Evolutionary conservation across 306 rosid genomes (phyloP).

Genomic region (Cucumis sativus): Cucumber_9930_V3 NC_026656.2:18609501-18610000

Average conservation of each 20-base stretch:
- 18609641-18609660: background rate
- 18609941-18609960: conserved; percentile 81
- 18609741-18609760: background rate
- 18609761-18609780: background rate
- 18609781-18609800: background rate
- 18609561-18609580: background rate
- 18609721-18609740: background rate
- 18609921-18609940: conserved; percentile 58
- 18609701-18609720: background rate
- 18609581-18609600: background rate
- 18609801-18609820: background rate
- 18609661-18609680: background rate
- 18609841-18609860: background rate
- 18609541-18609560: background rate
- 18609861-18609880: conserved; percentile 13
- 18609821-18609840: conserved; percentile 9
- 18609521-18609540: background rate
- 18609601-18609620: background rate
- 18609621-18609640: background rate
- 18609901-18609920: conserved; percentile 62
- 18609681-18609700: background rate
- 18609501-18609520: background rate
- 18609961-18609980: conserved; percentile 36
- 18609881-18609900: conserved; percentile 12
- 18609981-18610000: conserved; percentile 59